Conservation (phyloP, 1,139 yeast species). For the Taphrina deformans region DNA sequence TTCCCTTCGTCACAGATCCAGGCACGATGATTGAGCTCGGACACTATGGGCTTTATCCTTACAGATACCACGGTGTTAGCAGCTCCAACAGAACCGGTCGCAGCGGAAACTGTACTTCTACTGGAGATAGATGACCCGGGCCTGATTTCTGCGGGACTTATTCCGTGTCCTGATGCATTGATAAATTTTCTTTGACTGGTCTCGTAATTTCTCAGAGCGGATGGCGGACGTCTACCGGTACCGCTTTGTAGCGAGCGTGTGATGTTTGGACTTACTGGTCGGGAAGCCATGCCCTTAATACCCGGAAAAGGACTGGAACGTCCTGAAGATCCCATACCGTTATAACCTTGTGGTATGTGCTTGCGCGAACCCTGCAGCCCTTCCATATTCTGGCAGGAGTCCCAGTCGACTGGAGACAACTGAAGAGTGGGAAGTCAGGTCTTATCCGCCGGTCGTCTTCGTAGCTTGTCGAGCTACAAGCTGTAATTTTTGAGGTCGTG, state of each 20-base stretch:
- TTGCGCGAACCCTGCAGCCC: not conserved
- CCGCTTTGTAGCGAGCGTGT: not conserved
- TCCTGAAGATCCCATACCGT: slow-evolving; percentile 1
- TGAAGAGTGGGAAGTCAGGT: too few species aligned
- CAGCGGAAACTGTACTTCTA: slow-evolving; percentile 2
- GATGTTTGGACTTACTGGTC: slow-evolving; percentile 16
- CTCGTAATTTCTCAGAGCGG: not conserved
- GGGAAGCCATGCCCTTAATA: not conserved
- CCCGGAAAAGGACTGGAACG: slow-evolving; percentile 13
- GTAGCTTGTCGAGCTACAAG: too few species aligned
- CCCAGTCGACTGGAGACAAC: too few species aligned
- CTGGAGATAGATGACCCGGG: slow-evolving; percentile 15
- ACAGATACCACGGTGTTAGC: slow-evolving; percentile 24
- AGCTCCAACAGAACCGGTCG: not conserved
- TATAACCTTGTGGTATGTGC: not conserved
- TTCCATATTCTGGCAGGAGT: too few species aligned
- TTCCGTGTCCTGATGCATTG: not conserved
- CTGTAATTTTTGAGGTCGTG: too few species aligned
- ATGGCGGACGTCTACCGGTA: not conserved
- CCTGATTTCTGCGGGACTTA: not conserved
- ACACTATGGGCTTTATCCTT: slow-evolving; percentile 8
- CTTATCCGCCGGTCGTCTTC: too few species aligned
- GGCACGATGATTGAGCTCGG: not conserved
- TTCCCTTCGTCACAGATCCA: slow-evolving; percentile 15
- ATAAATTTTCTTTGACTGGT: not conserved